Conservation (phyloP, 2,329 filamentous ascomycete genomes). For the Colletotrichum chlorophyti region DNA sequence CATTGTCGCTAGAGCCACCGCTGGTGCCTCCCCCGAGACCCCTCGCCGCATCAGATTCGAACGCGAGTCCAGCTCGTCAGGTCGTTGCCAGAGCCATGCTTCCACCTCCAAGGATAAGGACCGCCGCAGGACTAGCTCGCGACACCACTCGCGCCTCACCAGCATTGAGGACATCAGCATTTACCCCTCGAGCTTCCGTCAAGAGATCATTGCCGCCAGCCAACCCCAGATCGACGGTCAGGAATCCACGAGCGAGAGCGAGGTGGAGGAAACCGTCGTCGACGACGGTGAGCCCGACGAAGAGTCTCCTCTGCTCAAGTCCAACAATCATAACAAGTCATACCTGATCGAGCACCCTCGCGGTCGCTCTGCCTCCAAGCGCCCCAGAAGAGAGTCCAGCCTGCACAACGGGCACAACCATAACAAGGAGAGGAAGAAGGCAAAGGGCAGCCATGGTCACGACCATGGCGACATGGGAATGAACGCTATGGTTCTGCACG, state of each 20-base stretch:
- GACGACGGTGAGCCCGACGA: slow-evolving; percentile 53
- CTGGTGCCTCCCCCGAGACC: slow-evolving; percentile 40
- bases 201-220: slow-evolving; percentile 90
- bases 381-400: slow-evolving; percentile 55
- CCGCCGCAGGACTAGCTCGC: slow-evolving; percentile 52
- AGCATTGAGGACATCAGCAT: slow-evolving; percentile 80
- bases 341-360: slow-evolving; percentile 29
- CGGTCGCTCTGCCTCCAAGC: slow-evolving; percentile 31
- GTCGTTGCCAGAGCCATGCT: slow-evolving; percentile 33
- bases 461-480: slow-evolving; percentile 93
- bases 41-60: slow-evolving; percentile 50
- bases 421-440: slow-evolving; percentile 70
- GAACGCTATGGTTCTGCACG: slow-evolving; percentile 81
- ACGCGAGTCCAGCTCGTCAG: slow-evolving; percentile 37
- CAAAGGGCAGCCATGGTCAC: slow-evolving; percentile 73
- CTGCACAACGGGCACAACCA: slow-evolving; percentile 80
- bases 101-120: slow-evolving; percentile 47
- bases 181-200: slow-evolving; percentile 87
- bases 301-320: slow-evolving; percentile 54
- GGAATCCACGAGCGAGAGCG: slow-evolving; percentile 61
- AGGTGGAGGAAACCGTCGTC: slow-evolving; percentile 53
- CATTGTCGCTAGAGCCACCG: slow-evolving; percentile 57
- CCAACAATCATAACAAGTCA: slow-evolving; percentile 35
- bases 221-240: slow-evolving; percentile 54
- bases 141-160: slow-evolving; percentile 64